Evolutionary conservation across 805 yeast species (phyloP).

Genomic region (Sugiyamaella smithiae): DNA sequence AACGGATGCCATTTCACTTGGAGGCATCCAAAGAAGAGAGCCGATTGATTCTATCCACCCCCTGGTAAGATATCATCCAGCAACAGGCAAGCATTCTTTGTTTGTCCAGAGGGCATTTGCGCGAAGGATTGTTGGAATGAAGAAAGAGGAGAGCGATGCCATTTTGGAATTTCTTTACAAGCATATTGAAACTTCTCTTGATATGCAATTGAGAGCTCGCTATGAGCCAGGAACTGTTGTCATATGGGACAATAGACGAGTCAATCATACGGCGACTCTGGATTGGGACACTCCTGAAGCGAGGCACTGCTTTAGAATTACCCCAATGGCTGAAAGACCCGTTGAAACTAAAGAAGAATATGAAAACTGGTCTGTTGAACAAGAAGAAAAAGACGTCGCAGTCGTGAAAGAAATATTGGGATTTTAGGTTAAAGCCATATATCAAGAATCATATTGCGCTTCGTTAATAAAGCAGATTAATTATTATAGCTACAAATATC

Average conservation of each 20-base stretch:
- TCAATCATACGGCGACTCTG: slow-evolving; percentile 66
- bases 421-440: too few relatives aligned
- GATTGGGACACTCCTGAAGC: slow-evolving; percentile 63
- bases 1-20: slow-evolving; percentile 33
- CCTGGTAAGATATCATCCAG: slow-evolving; percentile 59
- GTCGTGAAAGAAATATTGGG: not conserved
- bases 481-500: too few relatives aligned
- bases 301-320: slow-evolving; percentile 70
- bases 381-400: not conserved
- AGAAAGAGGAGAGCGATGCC: slow-evolving; percentile 59
- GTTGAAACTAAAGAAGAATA: slow-evolving; percentile 7
- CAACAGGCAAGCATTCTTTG: slow-evolving; percentile 54
- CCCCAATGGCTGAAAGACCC: slow-evolving; percentile 68
- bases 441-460: too few relatives aligned
- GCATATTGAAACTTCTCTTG: slow-evolving; percentile 51
- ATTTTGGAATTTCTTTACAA: slow-evolving; percentile 46
- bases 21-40: slow-evolving; percentile 42
- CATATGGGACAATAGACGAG: slow-evolving; percentile 73
- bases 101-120: slow-evolving; percentile 56
- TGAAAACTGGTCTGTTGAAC: slow-evolving; percentile 1
- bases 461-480: too few relatives aligned
- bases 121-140: slow-evolving; percentile 62
- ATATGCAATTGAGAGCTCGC: slow-evolving; percentile 64
- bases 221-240: slow-evolving; percentile 72
- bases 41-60: slow-evolving; percentile 54